phyloP scores from a whole-genome alignment of 2,329 filamentous ascomycete genomes.

The Tolypocladium album region DNA sequence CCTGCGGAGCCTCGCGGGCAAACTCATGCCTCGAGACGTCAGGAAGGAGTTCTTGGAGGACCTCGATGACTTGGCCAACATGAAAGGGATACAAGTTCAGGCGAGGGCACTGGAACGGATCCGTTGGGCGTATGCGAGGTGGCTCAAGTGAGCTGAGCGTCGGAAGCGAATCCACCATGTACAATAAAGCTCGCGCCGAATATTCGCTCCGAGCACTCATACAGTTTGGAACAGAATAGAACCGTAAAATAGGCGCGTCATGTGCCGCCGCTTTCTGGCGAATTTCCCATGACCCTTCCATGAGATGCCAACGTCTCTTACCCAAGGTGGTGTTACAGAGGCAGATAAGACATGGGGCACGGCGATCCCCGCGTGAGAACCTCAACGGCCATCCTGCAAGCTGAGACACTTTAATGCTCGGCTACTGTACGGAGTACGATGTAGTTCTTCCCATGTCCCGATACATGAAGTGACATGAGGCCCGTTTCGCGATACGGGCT shows the following conservation, averaged over 20 bases:
- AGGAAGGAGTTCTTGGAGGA: slow-evolving; percentile 84
- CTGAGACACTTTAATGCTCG: not conserved
- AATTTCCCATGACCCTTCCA: not conserved
- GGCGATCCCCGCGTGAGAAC: not conserved
- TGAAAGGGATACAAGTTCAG: slow-evolving; percentile 70
- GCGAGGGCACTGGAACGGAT: slow-evolving; percentile 71
- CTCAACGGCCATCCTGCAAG: not conserved
- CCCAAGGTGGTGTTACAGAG: not conserved
- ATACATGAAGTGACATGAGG: not conserved
- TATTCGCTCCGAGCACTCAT: not conserved
- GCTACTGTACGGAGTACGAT: not conserved
- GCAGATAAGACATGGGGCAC: not conserved
- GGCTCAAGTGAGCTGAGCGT: slow-evolving; percentile 35
- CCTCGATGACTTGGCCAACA: slow-evolving; percentile 73
- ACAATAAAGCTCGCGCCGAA: not conserved
- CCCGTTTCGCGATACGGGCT: not conserved
- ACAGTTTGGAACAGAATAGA: not conserved
- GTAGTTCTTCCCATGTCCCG: not conserved
- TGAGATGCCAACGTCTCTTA: not conserved
- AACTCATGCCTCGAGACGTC: slow-evolving; percentile 61
- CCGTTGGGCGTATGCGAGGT: slow-evolving; percentile 81
- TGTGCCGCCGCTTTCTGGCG: not conserved
- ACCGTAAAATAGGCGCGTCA: not conserved
- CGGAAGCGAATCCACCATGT: not conserved
- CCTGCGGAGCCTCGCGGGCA: slow-evolving; percentile 50